Conservation (phyloP, 257 asterid genomes). For the Gentiana dahurica region DNA sequence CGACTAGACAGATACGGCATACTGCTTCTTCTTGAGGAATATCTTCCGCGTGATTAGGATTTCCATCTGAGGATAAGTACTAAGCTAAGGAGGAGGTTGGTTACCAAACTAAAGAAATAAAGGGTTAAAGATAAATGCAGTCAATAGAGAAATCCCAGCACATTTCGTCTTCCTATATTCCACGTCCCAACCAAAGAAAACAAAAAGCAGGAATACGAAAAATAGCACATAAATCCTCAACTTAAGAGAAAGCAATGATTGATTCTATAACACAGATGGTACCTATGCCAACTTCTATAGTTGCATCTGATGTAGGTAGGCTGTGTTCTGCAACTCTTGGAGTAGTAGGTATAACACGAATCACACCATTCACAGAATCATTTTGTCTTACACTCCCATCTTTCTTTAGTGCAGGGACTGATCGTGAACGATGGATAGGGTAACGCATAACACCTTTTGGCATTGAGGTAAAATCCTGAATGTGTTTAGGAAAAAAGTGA, state of each 20-base stretch:
- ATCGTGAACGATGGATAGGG: conserved; percentile 73
- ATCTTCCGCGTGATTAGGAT: conserved; percentile 41
- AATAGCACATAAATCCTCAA: too few relatives aligned
- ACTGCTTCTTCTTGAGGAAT: conserved; percentile 87
- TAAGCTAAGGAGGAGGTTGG: conserved; percentile 20
- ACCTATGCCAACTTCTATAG: conserved; percentile 35
- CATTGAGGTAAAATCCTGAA: conserved; percentile 17
- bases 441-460: conserved; percentile 45
- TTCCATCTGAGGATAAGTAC: conserved; percentile 44
- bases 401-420: conserved; percentile 61
- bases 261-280: not conserved
- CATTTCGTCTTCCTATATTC: too few relatives aligned
- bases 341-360: conserved; percentile 62
- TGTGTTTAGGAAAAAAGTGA: conserved; percentile 4
- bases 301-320: conserved; percentile 23
- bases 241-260: too few relatives aligned
- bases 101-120: conserved; percentile 4
- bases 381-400: conserved; percentile 50
- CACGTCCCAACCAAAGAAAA: too few relatives aligned
- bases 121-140: conserved; percentile 3
- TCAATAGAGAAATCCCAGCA: not conserved
- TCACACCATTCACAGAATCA: conserved; percentile 42
- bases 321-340: conserved; percentile 36
- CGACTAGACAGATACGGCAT: conserved; percentile 83
- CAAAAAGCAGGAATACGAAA: too few relatives aligned